These are phyloP conservation scores for Crithidia brevicula DNA, from an alignment of 208 protist genomes.

Conservation along the genomic window DNA sequence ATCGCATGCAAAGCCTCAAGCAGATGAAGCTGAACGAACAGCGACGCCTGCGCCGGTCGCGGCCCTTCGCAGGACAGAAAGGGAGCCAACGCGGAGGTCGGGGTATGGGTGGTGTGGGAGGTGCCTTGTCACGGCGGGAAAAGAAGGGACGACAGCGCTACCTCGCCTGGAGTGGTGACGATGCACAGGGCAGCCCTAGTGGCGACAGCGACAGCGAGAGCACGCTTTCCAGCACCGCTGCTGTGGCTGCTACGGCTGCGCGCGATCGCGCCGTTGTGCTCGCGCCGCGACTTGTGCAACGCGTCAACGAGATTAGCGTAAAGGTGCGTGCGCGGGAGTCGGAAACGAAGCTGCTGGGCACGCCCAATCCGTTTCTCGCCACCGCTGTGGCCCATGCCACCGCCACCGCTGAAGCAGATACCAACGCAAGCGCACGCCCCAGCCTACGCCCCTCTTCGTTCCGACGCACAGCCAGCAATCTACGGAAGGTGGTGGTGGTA, in stretches of 20 bases:
- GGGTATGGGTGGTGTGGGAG: neutral
- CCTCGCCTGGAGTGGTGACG: conserved; percentile 11
- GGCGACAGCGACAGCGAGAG: conserved; percentile 6
- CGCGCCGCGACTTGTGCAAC: conserved; percentile 27
- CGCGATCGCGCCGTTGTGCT: conserved; percentile 8
- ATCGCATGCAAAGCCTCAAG: conserved; percentile 60
- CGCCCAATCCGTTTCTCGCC: conserved; percentile 2
- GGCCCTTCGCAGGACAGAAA: conserved; percentile 3
- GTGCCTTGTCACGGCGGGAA: neutral
- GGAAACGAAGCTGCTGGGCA: neutral
- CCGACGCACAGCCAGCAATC: neutral
- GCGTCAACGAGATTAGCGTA: conserved; percentile 24
- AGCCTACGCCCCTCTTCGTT: neutral
- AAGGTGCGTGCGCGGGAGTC: conserved; percentile 13
- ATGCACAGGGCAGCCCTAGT: neutral
- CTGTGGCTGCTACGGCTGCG: neutral
- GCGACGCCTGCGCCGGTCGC: conserved; percentile 18
- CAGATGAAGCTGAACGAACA: conserved; percentile 49
- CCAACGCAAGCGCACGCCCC: too few species aligned
- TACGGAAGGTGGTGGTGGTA: conserved; percentile 4
- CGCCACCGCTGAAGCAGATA: too few species aligned
- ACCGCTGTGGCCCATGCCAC: neutral
- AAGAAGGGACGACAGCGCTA: conserved; percentile 15
- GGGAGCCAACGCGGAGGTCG: neutral
- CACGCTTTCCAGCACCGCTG: neutral